Evolutionary conservation across 345 rosid genomes (phyloP), one percentile per base, ranked within the genome.

Genomic region (Linum trigynum): DNA sequence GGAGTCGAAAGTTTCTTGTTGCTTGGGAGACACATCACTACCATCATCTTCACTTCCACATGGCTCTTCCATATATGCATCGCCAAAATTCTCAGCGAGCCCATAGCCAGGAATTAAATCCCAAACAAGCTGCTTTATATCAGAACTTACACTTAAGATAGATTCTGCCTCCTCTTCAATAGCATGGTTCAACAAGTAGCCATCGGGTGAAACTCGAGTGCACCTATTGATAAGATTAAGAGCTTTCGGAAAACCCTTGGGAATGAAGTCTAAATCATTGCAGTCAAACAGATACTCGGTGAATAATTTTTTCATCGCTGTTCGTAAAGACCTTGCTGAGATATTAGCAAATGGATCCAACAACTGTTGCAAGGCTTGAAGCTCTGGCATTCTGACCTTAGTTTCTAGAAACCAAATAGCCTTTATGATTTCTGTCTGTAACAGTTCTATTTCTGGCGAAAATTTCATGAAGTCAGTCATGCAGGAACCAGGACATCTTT

Each of bases 11-110:
- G 32, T 23, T 23, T 64, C 69, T 37, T 8, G 68, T 50, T 64
- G 61, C 55, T 57, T 50, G 53, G 11, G 7, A 72, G n/a, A 45
- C 59, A 40, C 57, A 61, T 62, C 69, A 8, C 63, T 81, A 59
- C 76, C 94, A 62, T 85, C 65, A 62, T 70, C 65, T 11, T 70
- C 68, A 23, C 68, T 88, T 74, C 83, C 97, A 68, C 71, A 84
- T 72, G 78, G 68, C 61, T 84, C 89, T 75, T 91, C 97, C 76
- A 79, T 71, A 71, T 92, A 92, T 55, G 90, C 96, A 81, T 85
- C 84, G 57, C 75, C 51, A 57, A 77, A 90, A 77, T 84, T 90
- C 73, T 80, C 71, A 65, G 84, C 86, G 32, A 81, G 74, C 38
- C 77, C 87, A 69, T 59, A 63, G 36, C 77, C 75, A 65, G 91